phyloP scores from a whole-genome alignment of 2,329 filamentous ascomycete species.

The Paecilomyces formosus region DNA sequence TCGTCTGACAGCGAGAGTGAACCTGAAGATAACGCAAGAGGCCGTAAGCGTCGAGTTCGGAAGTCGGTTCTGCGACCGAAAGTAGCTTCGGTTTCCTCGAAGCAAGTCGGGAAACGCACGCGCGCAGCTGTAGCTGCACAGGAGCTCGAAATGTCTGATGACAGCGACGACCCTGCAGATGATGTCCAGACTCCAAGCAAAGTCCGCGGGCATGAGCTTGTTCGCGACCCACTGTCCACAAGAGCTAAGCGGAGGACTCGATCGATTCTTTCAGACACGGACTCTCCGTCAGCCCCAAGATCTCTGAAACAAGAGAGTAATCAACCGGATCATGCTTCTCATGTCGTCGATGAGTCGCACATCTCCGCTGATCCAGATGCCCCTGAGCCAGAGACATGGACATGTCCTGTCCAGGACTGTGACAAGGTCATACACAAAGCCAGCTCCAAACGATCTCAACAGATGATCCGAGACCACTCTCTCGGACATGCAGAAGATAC shows the following conservation, averaged over 20 bases:
- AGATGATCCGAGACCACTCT: constrained; percentile 25
- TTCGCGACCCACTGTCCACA: constrained; percentile 24
- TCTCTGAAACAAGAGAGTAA: constrained; percentile 21
- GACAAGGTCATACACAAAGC: constrained; percentile 24
- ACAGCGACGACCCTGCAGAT: constrained; percentile 21
- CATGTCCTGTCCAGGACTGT: constrained; percentile 24
- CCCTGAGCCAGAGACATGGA: constrained; percentile 23
- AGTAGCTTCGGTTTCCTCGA: constrained; percentile 28
- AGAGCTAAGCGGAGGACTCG: constrained; percentile 21
- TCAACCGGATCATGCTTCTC: constrained; percentile 13
- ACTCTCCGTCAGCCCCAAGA: constrained; percentile 14
- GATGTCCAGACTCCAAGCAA: constrained; percentile 27
- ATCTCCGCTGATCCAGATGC: constrained; percentile 8
- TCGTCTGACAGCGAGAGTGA: constrained; percentile 25
- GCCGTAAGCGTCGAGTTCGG: constrained; percentile 22
- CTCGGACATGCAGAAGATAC: constrained; percentile 28
- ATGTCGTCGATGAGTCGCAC: background rate
- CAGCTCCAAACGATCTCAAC: constrained; percentile 23
- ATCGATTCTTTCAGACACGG: constrained; percentile 22
- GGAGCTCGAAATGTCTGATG: constrained; percentile 18
- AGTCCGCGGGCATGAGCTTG: constrained; percentile 22
- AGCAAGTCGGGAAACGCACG: constrained; percentile 35
- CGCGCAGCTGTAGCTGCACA: constrained; percentile 17
- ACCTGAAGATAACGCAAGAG: constrained; percentile 15
- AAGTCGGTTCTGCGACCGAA: constrained; percentile 41